phyloP scores from a whole-genome alignment of 306 rosid species.

The Fagus sylvatica region DNA sequence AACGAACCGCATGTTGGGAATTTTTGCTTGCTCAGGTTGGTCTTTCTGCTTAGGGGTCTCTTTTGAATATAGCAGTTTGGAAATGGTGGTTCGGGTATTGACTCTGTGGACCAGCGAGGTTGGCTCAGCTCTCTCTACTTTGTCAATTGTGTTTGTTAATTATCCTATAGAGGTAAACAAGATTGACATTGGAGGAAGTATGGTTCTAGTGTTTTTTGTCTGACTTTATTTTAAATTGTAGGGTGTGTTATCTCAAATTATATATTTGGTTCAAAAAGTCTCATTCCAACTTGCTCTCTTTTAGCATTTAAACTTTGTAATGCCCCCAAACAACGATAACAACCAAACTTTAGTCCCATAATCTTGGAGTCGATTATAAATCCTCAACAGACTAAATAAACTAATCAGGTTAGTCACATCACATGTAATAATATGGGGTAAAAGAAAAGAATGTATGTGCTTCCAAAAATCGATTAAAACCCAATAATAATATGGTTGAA shows the following conservation, averaged over 20 bases:
- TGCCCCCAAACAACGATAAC: no score
- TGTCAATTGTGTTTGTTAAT: slow-evolving; percentile 8
- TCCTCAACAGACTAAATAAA: no score
- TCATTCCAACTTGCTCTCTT: no score
- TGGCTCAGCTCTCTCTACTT: slow-evolving; percentile 17
- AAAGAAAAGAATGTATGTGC: no score
- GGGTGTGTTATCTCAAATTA: not conserved
- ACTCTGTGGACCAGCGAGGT: slow-evolving; percentile 52
- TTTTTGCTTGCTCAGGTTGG: not conserved
- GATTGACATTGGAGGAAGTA: not conserved
- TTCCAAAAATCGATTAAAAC: no score
- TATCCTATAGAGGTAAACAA: not conserved
- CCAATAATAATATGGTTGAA: no score
- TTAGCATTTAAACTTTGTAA: no score
- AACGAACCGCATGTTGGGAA: slow-evolving; percentile 65
- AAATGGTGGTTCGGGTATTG: slow-evolving; percentile 87
- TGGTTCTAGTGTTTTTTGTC: not conserved
- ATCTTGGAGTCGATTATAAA: no score
- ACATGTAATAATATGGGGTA: no score
- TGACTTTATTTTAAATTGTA: not conserved
- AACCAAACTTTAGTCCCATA: no score
- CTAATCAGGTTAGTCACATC: no score
- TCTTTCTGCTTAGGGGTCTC: not conserved
- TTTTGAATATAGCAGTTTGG: not conserved
- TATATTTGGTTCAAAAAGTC: not conserved